Percentiles rank a stretch among this genome's conserved stretches.
These are phyloP conservation scores for Colletotrichum graminicola DNA, from an alignment of 2,329 filamentous ascomycete species.

Conservation along the genomic window DNA sequence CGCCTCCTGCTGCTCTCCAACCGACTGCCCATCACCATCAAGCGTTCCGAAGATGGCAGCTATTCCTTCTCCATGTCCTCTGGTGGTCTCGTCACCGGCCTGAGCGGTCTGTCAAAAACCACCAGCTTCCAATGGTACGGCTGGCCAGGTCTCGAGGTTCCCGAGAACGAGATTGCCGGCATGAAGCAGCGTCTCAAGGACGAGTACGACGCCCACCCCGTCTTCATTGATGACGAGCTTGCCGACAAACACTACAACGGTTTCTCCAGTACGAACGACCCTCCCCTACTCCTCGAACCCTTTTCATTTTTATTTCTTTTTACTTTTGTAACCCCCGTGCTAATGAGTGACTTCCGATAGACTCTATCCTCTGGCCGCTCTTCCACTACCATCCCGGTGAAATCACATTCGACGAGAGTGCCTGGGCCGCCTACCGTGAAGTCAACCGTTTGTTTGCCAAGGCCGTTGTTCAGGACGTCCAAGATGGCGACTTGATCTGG, in stretches of 20 bases:
- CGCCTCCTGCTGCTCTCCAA: constrained; percentile 91
- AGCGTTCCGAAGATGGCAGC: constrained; percentile 89
- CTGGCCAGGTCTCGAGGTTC: constrained; percentile 94
- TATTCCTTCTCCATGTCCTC: constrained; percentile 98
- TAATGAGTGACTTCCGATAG: constrained; percentile 56
- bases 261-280: constrained; percentile 81
- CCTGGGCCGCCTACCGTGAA: constrained; percentile 93
- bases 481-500: constrained; percentile 96
- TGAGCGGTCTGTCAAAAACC: constrained; percentile 91
- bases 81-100: constrained; percentile 91
- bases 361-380: constrained; percentile 97
- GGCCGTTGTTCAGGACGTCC: constrained; percentile 85
- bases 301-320: constrained; percentile 28
- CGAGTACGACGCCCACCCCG: constrained; percentile 89
- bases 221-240: constrained; percentile 93
- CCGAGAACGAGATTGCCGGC: constrained; percentile 80
- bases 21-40: constrained; percentile 95
- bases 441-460: constrained; percentile 94
- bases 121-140: constrained; percentile 99
- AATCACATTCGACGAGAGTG: constrained; percentile 96
- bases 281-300: background rate
- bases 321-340: constrained; percentile 2
- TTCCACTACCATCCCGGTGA: constrained; percentile 99
- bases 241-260: constrained; percentile 98
- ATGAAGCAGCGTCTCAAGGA: constrained; percentile 85